Conservation (phyloP, 441 rosid species). For the Aleurites moluccanus region DNA sequence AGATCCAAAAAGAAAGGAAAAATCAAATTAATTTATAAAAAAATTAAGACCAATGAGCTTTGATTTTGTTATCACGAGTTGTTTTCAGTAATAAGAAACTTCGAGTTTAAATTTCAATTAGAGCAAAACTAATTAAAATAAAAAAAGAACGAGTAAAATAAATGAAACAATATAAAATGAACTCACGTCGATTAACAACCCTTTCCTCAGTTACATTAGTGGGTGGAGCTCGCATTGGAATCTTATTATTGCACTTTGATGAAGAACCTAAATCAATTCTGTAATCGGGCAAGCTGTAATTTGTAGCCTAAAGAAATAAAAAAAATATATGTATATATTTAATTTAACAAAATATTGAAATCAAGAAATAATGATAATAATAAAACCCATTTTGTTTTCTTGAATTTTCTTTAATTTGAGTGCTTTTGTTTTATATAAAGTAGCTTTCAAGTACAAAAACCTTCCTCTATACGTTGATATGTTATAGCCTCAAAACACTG, state of each 20-base stretch:
- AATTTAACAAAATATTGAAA: background rate
- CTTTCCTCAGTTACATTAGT: conserved; percentile 42
- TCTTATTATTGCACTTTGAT: conserved; percentile 52
- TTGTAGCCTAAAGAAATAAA: conserved; percentile 41
- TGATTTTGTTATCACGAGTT: no score
- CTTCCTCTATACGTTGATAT: background rate
- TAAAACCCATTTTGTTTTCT: background rate
- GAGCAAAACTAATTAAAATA: no score
- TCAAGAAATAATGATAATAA: background rate
- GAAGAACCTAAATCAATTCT: conserved; percentile 60
- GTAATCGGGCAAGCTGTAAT: conserved; percentile 39
- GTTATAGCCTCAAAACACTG: background rate
- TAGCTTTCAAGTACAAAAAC: background rate
- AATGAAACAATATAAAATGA: background rate
- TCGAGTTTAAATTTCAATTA: no score
- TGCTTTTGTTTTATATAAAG: background rate
- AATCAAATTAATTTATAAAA: no score
- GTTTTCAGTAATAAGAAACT: no score
- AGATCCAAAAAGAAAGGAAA: background rate
- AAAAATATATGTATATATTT: background rate
- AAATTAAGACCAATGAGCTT: background rate
- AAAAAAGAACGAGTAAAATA: background rate
- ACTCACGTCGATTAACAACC: conserved; percentile 74
- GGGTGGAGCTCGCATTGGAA: conserved; percentile 44
- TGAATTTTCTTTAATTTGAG: background rate